Evolutionary conservation across 192 early-diverging fungal genomes (phyloP), one percentile per base, ranked within the genome.

Genomic region (Oehlia diaphana): DNA sequence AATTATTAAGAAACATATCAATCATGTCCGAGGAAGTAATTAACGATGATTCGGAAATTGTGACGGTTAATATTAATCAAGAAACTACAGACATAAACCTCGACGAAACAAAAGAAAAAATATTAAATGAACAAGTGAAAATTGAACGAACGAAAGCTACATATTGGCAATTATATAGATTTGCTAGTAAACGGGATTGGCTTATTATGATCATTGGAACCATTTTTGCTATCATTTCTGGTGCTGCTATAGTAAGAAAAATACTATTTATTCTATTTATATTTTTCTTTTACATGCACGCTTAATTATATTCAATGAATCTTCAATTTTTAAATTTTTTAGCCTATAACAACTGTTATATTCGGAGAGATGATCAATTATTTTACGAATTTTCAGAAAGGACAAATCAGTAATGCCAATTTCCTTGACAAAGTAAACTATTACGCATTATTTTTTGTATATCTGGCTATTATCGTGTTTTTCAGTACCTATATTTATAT

Each of bases 81-180:
- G 53, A 21, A 16, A 7, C 16, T 21, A 4, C 53, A 4, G 53
- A 4, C 16, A 58, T 21, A 58, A 21, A 58, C 21, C 19, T 58
- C 53, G 16, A 58, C 19, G 53, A 7, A 58, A 47, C 44, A 12
- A 9, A 47, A 47, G 10, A 47, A 12, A 47, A 12, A 47, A 58
- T 58, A 58, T 21, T 58, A 58, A n/a, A 58, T 21, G 53, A 58
- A 21, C 53, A 58, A 58, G 53, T 58, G 53, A 58, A 58, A 58
- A n/a, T 58, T 58, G 53, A 58, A 58, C 53, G 6, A 21, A 58
- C 4, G 4, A 21, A 82, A 86, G 12, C 88, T 90, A 63, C 74
- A n/a, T 76, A 91, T 28, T 58, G 81, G 31, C 78, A 90, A 81
- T 83, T 96, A 23, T 94, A 89, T 74, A 86, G 91, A 13, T 96